phyloP scores from a whole-genome alignment of 768 basidiomycete genomes.

The Hysterangium stoloniferum region DNA sequence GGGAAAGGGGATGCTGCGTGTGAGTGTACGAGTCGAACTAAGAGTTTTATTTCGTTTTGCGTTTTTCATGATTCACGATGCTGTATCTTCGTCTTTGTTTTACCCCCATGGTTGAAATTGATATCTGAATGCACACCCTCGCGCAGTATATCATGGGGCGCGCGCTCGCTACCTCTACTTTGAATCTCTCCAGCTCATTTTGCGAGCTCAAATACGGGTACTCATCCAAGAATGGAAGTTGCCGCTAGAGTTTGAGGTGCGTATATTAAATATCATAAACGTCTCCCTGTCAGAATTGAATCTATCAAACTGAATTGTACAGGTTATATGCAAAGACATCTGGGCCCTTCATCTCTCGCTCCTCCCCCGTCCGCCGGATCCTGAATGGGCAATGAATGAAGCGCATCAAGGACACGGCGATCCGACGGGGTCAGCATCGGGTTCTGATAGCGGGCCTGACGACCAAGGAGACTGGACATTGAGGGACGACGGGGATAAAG shows the following conservation, averaged over 20 bases:
- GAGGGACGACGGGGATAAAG: slow-evolving; percentile 1
- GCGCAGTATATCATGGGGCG: slow-evolving; percentile 74
- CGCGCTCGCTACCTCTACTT: slow-evolving; percentile 74
- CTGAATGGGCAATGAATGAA: too few species aligned
- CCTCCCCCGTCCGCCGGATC: slow-evolving; percentile 48
- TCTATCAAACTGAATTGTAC: slow-evolving; percentile 9
- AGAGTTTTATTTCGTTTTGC: too few species aligned
- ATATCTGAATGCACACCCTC: neutral
- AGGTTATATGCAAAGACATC: slow-evolving; percentile 73
- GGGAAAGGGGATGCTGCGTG: slow-evolving; percentile 57
- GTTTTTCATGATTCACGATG: slow-evolving; percentile 1
- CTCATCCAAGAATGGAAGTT: slow-evolving; percentile 59
- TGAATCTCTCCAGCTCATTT: slow-evolving; percentile 74
- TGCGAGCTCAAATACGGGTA: slow-evolving; percentile 68
- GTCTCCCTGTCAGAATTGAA: neutral
- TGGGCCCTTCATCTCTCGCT: slow-evolving; percentile 70
- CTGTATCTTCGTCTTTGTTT: neutral
- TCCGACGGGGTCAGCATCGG: neutral
- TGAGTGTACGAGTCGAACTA: too few species aligned
- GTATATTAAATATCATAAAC: slow-evolving; percentile 10
- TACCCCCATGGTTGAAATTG: too few species aligned
- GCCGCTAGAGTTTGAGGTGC: slow-evolving; percentile 73
- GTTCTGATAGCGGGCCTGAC: neutral
- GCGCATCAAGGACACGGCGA: neutral
- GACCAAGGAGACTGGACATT: neutral